Evolutionary conservation across 495 filamentous ascomycete species (phyloP), one percentile per base, ranked within the genome.

Genomic region (Neurospora tetrasperma): DNA sequence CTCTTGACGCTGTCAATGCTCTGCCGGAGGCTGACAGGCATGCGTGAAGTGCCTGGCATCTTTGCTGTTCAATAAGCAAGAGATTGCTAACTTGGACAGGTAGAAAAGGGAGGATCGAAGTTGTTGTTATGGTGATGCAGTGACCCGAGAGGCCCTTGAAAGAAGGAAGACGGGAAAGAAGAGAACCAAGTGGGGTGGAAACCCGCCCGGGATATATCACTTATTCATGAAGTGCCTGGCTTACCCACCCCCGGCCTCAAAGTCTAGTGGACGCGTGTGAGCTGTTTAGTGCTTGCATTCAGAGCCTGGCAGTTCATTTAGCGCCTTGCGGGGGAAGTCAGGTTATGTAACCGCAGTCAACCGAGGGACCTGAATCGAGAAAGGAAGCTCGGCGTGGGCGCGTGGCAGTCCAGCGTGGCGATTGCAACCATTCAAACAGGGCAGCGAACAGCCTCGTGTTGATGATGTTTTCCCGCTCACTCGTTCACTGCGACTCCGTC

Each of bases 21-120:
- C 79, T 88, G 86, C 69, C 89, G 84, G 79, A 92, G 82, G 80
- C 88, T 90, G 69, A 90, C 83, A 76, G 90, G 89, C 81, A 92
- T 87, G 79, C 90, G 84, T 71, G 89, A 90, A 69, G 87, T 87
- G 78, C 89, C 90, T 62, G 88, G 85, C 87, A 89, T 89, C 42
- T 44, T 85, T 80, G 73, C 54, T 62, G 23, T 11, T 40, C 39
- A 9, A 27, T 18, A 6, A 35, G 10, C 20, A 71, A 71, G 40
- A 70, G 12, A 39, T 14, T 18, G 27, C 16, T 48, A 59, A 59
- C 54, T 20, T 20, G 44, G 41, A 46, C n/a, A 43, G 46, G n/a
- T 14, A 9, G 14, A 31, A 35, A 38, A 18, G 16, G 12, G 27
- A 31, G 14, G 35, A 66, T 35, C 5, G 18, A 35, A 18, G 27